Conservation (phyloP, 2,329 filamentous ascomycete genomes). For the Paracamarosporium sp. region DNA sequence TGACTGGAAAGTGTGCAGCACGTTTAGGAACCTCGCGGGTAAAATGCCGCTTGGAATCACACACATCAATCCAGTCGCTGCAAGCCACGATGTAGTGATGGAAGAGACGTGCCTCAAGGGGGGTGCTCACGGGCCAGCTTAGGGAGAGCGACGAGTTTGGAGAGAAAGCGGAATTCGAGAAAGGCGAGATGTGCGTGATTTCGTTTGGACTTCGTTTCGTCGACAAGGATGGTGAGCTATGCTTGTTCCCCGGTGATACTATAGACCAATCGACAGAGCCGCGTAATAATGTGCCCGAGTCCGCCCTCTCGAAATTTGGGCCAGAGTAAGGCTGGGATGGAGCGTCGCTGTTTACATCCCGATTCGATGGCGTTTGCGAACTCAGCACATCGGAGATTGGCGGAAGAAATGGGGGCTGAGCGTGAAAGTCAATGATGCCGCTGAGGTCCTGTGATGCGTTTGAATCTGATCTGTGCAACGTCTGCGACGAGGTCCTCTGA, state of each 20-base stretch:
- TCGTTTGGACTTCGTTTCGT: constrained; percentile 8
- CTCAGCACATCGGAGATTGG: constrained; percentile 26
- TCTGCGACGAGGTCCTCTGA: constrained; percentile 11
- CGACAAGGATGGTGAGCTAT: constrained; percentile 4
- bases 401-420: constrained; percentile 15
- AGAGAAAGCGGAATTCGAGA: constrained; percentile 33
- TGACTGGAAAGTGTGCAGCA: constrained; percentile 55
- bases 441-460: constrained; percentile 12
- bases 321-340: neutral
- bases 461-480: constrained; percentile 7
- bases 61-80: constrained; percentile 37
- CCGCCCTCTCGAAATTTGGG: neutral
- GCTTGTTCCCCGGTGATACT: neutral
- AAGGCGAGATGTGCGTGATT: constrained; percentile 21
- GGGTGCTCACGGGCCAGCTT: constrained; percentile 32
- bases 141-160: constrained; percentile 25
- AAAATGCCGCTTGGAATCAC: constrained; percentile 44
- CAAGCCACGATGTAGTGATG: constrained; percentile 40
- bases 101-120: constrained; percentile 32
- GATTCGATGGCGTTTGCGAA: neutral
- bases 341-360: neutral
- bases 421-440: constrained; percentile 15
- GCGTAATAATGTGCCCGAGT: neutral
- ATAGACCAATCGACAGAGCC: constrained; percentile 5
- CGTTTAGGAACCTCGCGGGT: constrained; percentile 55